A percentile compares a stretch with the other conserved stretches of the same genome.
Evolutionary conservation across 257 asterid species (phyloP).

Genomic region (Eucommia ulmoides): DNA sequence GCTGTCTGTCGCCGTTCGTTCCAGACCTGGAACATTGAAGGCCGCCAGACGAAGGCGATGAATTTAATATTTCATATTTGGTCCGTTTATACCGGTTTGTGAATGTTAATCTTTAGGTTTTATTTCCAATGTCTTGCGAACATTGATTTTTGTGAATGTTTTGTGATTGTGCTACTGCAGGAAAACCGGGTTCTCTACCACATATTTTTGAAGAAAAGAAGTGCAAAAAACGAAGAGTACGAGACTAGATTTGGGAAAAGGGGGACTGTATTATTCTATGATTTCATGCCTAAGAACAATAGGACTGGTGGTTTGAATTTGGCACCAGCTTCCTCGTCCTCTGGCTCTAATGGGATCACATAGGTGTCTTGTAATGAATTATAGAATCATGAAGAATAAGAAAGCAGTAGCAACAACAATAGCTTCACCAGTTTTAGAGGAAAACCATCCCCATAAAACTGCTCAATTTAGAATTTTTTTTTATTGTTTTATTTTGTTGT

Average conservation of each 20-base stretch:
- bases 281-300: slow-evolving; percentile 53
- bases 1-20: too few relatives aligned
- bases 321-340: slow-evolving; percentile 26
- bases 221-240: slow-evolving; percentile 17
- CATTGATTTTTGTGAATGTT: too few relatives aligned
- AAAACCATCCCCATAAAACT: slow-evolving; percentile 13
- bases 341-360: slow-evolving; percentile 76
- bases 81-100: too few relatives aligned
- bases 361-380: slow-evolving; percentile 32
- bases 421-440: slow-evolving; percentile 24
- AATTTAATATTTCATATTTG: too few relatives aligned
- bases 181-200: slow-evolving; percentile 55
- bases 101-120: too few relatives aligned
- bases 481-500: too few relatives aligned
- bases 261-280: slow-evolving; percentile 34
- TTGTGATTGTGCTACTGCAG: too few relatives aligned
- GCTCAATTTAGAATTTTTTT: too few relatives aligned
- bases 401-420: slow-evolving; percentile 46
- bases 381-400: slow-evolving; percentile 52
- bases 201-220: slow-evolving; percentile 41
- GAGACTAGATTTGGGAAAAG: neutral
- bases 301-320: slow-evolving; percentile 16
- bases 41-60: too few relatives aligned
- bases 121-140: too few relatives aligned
- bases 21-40: too few relatives aligned